These are phyloP conservation scores for Alternaria infectoria DNA, from an alignment of 2,329 filamentous ascomycete species.

Conservation along the genomic window DNA sequence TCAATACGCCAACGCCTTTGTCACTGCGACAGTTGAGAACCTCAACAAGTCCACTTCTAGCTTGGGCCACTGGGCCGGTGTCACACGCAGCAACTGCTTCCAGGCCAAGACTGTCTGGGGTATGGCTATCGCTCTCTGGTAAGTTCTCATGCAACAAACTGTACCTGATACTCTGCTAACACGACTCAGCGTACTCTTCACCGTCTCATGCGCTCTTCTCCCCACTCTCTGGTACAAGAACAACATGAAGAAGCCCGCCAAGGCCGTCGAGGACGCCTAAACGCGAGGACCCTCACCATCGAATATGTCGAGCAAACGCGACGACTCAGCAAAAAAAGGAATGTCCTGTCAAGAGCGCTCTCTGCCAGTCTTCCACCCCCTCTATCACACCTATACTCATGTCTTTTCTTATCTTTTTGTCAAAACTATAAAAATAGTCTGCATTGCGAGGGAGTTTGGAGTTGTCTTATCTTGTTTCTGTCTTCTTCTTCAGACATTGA, in stretches of 20 bases:
- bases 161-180: slow-evolving; percentile 12
- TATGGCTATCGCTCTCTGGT: slow-evolving; percentile 77
- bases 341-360: slow-evolving; percentile 25
- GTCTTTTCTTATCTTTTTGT: slow-evolving; percentile 1
- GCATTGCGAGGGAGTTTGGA: slow-evolving; percentile 31
- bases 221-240: slow-evolving; percentile 59
- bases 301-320: neutral
- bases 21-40: slow-evolving; percentile 59
- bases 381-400: neutral
- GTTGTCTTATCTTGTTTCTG: slow-evolving; percentile 17
- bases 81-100: slow-evolving; percentile 69
- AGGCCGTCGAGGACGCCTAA: slow-evolving; percentile 43
- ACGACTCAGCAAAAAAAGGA: slow-evolving; percentile 16
- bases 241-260: slow-evolving; percentile 50
- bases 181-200: slow-evolving; percentile 52
- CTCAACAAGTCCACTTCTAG: slow-evolving; percentile 58
- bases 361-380: slow-evolving; percentile 14
- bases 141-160: slow-evolving; percentile 33
- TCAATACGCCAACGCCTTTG: slow-evolving; percentile 60
- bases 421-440: slow-evolving; percentile 19
- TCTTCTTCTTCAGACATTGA: slow-evolving; percentile 36
- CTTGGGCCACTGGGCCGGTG: slow-evolving; percentile 64
- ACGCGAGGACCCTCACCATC: neutral
- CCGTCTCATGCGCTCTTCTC: slow-evolving; percentile 52
- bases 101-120: slow-evolving; percentile 91